Percentiles rank a stretch among this genome's conserved stretches.
These are phyloP conservation scores for Myriosclerotinia scirpicola DNA, from an alignment of 2,329 filamentous ascomycete species.

Conservation along the genomic window DNA sequence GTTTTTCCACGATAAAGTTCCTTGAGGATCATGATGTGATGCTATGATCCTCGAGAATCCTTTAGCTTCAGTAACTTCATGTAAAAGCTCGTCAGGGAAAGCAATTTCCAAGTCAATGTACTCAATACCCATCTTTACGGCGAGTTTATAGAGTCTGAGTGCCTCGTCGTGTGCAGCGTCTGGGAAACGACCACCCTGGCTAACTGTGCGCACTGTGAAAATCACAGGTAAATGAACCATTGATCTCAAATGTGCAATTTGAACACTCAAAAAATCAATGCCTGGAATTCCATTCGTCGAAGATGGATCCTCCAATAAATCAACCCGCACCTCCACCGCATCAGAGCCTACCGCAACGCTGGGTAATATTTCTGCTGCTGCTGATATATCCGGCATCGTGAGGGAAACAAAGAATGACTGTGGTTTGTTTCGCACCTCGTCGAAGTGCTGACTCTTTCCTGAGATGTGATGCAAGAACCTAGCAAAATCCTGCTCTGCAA, in stretches of 20 bases:
- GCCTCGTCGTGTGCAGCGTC: slow-evolving; percentile 72
- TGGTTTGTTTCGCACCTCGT: slow-evolving; percentile 60
- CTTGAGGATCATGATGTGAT: slow-evolving; percentile 87
- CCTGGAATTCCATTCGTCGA: slow-evolving; percentile 55
- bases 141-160: slow-evolving; percentile 72
- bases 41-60: slow-evolving; percentile 82
- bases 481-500: slow-evolving; percentile 60
- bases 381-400: slow-evolving; percentile 72
- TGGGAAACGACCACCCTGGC: slow-evolving; percentile 86
- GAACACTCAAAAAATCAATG: slow-evolving; percentile 75
- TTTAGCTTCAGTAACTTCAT: slow-evolving; percentile 63
- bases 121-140: slow-evolving; percentile 81
- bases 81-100: slow-evolving; percentile 73
- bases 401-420: slow-evolving; percentile 92
- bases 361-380: slow-evolving; percentile 64
- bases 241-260: slow-evolving; percentile 76
- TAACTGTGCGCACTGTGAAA: slow-evolving; percentile 83
- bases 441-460: slow-evolving; percentile 58
- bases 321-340: slow-evolving; percentile 91
- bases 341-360: slow-evolving; percentile 81
- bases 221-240: slow-evolving; percentile 76
- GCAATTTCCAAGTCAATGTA: slow-evolving; percentile 93
- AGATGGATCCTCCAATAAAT: slow-evolving; percentile 73
- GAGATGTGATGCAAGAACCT: slow-evolving; percentile 71
- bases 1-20: slow-evolving; percentile 80